A percentile compares a stretch with the other conserved stretches of the same genome.
These are phyloP conservation scores for Aspergillus nidulans DNA, from an alignment of 495 filamentous ascomycete genomes.

Conservation along the genomic window DNA sequence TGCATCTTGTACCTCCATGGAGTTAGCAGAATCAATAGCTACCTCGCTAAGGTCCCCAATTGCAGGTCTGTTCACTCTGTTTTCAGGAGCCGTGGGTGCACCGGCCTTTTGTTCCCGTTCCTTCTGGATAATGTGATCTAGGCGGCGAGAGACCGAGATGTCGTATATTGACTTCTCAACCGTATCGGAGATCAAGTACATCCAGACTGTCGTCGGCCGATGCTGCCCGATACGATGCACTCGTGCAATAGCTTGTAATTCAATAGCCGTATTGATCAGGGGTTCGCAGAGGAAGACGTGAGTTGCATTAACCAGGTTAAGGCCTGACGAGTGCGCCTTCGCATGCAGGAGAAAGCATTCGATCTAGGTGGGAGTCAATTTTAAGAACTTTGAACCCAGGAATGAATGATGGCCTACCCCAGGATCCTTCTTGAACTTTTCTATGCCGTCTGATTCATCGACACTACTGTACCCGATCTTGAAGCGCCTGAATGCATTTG, in stretches of 20 bases:
- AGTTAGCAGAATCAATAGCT: slow-evolving; percentile 74
- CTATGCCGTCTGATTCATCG: slow-evolving; percentile 57
- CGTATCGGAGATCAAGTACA: slow-evolving; percentile 83
- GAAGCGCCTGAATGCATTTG: slow-evolving; percentile 58
- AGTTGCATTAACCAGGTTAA: slow-evolving; percentile 88
- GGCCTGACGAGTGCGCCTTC: slow-evolving; percentile 76
- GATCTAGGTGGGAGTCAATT: slow-evolving; percentile 26
- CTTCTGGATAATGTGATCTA: slow-evolving; percentile 65
- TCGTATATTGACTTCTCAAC: slow-evolving; percentile 89
- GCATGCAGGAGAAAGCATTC: slow-evolving; percentile 90
- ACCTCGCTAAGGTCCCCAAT: slow-evolving; percentile 45
- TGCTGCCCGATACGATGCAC: slow-evolving; percentile 92
- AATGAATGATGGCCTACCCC: slow-evolving; percentile 30
- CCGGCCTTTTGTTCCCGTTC: slow-evolving; percentile 24
- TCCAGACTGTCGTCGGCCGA: slow-evolving; percentile 86
- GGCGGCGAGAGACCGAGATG: slow-evolving; percentile 69
- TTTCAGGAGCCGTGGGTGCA: slow-evolving; percentile 18
- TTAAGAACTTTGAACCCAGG: not conserved
- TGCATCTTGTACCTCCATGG: slow-evolving; percentile 70
- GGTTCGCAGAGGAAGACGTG: slow-evolving; percentile 96
- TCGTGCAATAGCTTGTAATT: slow-evolving; percentile 88
- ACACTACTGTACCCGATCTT: slow-evolving; percentile 69
- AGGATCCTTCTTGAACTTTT: slow-evolving; percentile 71
- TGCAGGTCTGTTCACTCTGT: slow-evolving; percentile 19
- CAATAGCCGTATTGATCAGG: slow-evolving; percentile 84